Percentiles rank a stretch among this genome's conserved stretches.
These are phyloP conservation scores for Colletotrichum plurivorum DNA, from an alignment of 2,329 filamentous ascomycete genomes.

Conservation along the genomic window DNA sequence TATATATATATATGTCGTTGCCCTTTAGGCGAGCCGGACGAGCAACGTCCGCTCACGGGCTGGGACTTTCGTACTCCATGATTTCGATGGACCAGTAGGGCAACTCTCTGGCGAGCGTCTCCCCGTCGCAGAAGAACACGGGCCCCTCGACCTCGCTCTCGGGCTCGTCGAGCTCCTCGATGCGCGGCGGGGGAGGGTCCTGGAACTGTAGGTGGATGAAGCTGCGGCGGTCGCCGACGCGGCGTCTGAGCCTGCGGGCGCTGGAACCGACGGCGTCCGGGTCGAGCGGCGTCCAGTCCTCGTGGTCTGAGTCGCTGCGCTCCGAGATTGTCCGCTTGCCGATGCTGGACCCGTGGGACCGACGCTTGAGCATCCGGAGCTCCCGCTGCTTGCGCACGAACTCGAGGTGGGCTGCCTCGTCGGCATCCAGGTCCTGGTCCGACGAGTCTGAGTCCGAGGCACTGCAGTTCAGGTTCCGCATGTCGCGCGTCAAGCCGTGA, in stretches of 20 bases:
- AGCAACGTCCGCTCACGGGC: conserved; percentile 17
- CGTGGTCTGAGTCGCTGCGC: conserved; percentile 64
- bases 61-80: conserved; percentile 55
- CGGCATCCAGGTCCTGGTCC: conserved; percentile 54
- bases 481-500: conserved; percentile 58
- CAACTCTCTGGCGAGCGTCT: conserved; percentile 62
- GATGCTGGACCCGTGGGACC: conserved; percentile 68
- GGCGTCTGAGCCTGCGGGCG: conserved; percentile 62
- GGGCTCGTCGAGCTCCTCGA: conserved; percentile 69
- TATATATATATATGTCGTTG: conserved; percentile 5
- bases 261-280: conserved; percentile 60
- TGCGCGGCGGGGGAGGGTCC: conserved; percentile 64
- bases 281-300: conserved; percentile 49
- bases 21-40: neutral
- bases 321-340: conserved; percentile 69
- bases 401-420: conserved; percentile 50
- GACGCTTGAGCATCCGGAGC: conserved; percentile 59
- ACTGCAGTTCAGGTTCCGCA: conserved; percentile 62
- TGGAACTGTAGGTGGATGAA: conserved; percentile 59
- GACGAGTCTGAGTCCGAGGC: conserved; percentile 49
- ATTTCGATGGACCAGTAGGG: conserved; percentile 66
- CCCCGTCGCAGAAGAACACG: conserved; percentile 37
- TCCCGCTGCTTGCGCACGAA: conserved; percentile 59
- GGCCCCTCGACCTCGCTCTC: conserved; percentile 57
- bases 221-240: conserved; percentile 61